Evolutionary conservation across 2,329 filamentous ascomycete species (phyloP), one percentile per base, ranked within the genome.

Genomic region (Rhexocercosporidium sp.): DNA sequence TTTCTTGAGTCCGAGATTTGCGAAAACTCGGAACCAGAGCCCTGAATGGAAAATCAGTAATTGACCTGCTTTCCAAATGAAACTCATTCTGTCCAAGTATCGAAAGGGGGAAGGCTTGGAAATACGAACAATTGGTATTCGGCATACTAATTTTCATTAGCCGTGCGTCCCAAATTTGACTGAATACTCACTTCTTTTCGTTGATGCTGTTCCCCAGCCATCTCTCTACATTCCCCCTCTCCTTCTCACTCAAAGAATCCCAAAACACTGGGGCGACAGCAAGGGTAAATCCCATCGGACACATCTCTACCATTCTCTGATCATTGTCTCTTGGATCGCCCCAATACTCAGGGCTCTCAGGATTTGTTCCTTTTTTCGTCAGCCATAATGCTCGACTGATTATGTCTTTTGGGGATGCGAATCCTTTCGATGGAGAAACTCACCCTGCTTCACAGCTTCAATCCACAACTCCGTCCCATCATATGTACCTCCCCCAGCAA

Each of bases 21-120:
- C 92, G 75, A 95, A 95, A 5, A 95, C 91, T 46, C 92, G 88
- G 76, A 95, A 95, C 92, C 92, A 95, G 3, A 94, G 83, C 90
- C 90, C 63, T 65, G 22, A 12, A 46, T n/a, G 3, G n/a, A n/a
- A 12, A 4, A 27, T 65, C 22, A 65, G 63, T n/a, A n/a, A n/a
- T n/a, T 31, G 41, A 25, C 22, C 4, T 12, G 25, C 16, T 31
- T n/a, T 34, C n/a, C 25, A 29, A 34, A 14, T 31, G 14, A 39
- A 12, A 39, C 6, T 5, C n/a, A 25, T 16, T 25, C n/a, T n/a
- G n/a, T 22, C 53, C 8, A 20, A 18, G 14, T 3, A 18, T 11
- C 22, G 22, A n/a, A 44, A 20, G 11, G 25, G 16, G 16, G 9
- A 39, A 20, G n/a, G 18, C 34, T 22, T 3, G 37, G 41, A 41